A percentile compares a stretch with the other conserved stretches of the same genome.
phyloP scores from a whole-genome alignment of 2,329 filamentous ascomycete species.

The Colletotrichum sp. region DNA sequence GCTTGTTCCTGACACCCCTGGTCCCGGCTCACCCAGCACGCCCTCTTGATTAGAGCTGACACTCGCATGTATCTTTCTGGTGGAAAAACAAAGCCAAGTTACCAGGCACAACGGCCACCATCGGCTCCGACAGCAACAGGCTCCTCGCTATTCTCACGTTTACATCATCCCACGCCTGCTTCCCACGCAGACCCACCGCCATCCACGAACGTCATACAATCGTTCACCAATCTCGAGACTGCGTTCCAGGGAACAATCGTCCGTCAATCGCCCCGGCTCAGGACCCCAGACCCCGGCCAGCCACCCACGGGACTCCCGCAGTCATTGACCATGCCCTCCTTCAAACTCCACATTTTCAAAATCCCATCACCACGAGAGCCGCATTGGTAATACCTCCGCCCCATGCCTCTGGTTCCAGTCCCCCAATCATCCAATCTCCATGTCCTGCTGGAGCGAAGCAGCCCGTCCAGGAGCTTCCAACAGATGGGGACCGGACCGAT shows the following conservation, averaged over 20 bases:
- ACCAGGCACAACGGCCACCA: neutral
- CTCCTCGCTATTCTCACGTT: neutral
- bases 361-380: conserved; percentile 7
- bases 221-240: neutral
- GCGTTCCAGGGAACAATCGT: neutral
- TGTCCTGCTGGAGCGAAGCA: neutral
- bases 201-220: conserved; percentile 15
- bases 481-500: conserved; percentile 17
- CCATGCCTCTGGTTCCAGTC: neutral
- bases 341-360: neutral
- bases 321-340: neutral
- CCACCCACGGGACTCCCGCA: neutral
- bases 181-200: neutral
- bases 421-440: neutral
- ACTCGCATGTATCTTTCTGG: neutral
- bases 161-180: conserved; percentile 14
- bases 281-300: neutral
- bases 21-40: neutral
- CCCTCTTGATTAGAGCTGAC: neutral
- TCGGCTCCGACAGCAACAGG: neutral
- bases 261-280: neutral
- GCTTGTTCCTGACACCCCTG: neutral
- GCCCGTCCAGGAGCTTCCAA: neutral
- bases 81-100: neutral
- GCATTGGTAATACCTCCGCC: neutral